These are phyloP conservation scores for Pyracantha coccinea DNA, from an alignment of 331 rosid species.

Conservation along the genomic window DNA sequence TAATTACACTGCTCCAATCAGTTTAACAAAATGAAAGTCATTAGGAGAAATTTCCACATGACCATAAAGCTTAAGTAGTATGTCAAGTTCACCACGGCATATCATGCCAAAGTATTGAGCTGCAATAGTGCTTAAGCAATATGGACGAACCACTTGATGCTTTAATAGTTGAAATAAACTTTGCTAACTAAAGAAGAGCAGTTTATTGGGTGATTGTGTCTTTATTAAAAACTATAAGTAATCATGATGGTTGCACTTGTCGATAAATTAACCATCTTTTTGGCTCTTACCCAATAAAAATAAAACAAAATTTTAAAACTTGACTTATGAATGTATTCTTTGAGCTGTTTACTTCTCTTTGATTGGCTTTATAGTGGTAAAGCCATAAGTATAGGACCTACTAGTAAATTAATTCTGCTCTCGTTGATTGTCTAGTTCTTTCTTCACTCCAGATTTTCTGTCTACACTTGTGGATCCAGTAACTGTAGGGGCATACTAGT, in stretches of 20 bases:
- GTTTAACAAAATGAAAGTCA: not conserved
- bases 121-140: not conserved
- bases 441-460: not conserved
- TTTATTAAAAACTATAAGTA: not conserved
- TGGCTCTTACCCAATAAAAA: not conserved
- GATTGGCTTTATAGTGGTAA: not conserved
- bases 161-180: not conserved
- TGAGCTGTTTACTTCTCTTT: not conserved
- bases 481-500: not conserved
- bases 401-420: not conserved
- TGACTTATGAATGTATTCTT: too few species aligned
- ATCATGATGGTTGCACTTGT: not conserved
- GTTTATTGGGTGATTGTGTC: not conserved
- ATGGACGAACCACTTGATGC: not conserved
- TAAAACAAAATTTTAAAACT: too few species aligned
- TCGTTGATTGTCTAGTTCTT: not conserved
- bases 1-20: not conserved
- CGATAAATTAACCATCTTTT: not conserved
- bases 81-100: not conserved
- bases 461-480: not conserved
- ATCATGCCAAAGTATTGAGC: not conserved
- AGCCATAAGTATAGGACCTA: not conserved
- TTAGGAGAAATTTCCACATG: not conserved
- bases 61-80: not conserved
- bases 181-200: not conserved